Percentiles rank a stretch among this genome's conserved stretches.
Evolutionary conservation across 306 rosid genomes (phyloP).

Genomic region (Cotoneaster glaucophyllus): DNA sequence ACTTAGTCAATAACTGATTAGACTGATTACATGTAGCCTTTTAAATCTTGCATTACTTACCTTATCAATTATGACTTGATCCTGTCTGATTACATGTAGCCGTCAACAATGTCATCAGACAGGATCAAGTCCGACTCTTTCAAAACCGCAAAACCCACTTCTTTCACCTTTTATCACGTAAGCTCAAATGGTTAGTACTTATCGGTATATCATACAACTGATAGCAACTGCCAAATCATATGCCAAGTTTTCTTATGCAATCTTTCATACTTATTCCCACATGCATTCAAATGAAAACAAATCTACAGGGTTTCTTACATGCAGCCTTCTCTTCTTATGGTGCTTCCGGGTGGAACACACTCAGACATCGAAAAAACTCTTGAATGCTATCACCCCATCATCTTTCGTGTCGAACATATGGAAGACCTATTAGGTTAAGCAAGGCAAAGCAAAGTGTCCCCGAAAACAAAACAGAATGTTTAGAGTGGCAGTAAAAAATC

Average conservation of each 20-base stretch:
- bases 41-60: slow-evolving; percentile 8
- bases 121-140: slow-evolving; percentile 49
- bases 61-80: slow-evolving; percentile 41
- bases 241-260: slow-evolving; percentile 4
- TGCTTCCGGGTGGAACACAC: slow-evolving; percentile 52
- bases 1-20: not conserved
- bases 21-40: not conserved
- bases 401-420: slow-evolving; percentile 41
- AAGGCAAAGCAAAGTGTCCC: not conserved
- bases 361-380: slow-evolving; percentile 50
- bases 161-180: slow-evolving; percentile 31
- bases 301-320: slow-evolving; percentile 25
- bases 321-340: slow-evolving; percentile 38
- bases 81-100: too few relatives aligned
- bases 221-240: slow-evolving; percentile 46
- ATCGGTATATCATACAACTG: slow-evolving; percentile 27
- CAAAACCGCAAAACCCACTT: slow-evolving; percentile 45
- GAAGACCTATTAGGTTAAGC: slow-evolving; percentile 31
- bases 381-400: slow-evolving; percentile 48
- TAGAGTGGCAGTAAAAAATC: not conserved
- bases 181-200: not conserved
- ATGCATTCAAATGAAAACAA: not conserved
- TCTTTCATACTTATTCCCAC: not conserved
- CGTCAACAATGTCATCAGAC: slow-evolving; percentile 40
- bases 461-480: not conserved